phyloP scores from a whole-genome alignment of 1,284 basidiomycete species.

The Boletus mariae region DNA sequence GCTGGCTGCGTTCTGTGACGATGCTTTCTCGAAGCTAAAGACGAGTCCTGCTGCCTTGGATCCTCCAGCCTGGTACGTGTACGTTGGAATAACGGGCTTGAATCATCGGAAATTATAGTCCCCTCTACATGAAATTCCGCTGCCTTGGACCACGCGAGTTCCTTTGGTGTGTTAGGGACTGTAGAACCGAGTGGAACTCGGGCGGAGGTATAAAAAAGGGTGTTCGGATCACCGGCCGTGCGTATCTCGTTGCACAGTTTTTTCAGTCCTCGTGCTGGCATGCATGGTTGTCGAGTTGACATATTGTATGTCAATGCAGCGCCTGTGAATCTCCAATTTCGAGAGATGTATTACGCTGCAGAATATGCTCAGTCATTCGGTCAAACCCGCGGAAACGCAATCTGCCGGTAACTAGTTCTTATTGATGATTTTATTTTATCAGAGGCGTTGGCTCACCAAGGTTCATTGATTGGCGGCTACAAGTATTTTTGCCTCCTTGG shows the following conservation, averaged over 20 bases:
- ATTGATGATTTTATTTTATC: constrained; percentile 11
- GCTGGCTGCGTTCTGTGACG: too few species aligned
- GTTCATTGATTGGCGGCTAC: constrained; percentile 16
- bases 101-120: constrained; percentile 24
- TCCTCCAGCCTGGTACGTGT: too few species aligned
- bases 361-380: constrained; percentile 4
- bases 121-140: constrained; percentile 11
- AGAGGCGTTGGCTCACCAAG: constrained; percentile 8
- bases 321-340: background rate
- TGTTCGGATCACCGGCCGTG: constrained; percentile 5
- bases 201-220: background rate
- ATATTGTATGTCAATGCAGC: too few species aligned
- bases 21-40: too few species aligned
- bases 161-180: constrained; percentile 10
- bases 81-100: constrained; percentile 15
- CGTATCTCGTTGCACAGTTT: constrained; percentile 1
- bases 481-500: constrained; percentile 13
- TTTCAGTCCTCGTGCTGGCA: background rate
- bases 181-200: background rate
- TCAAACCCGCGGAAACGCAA: constrained; percentile 28
- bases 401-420: constrained; percentile 12
- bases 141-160: constrained; percentile 10
- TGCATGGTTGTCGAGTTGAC: too few species aligned
- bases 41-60: constrained; percentile 16
- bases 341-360: constrained; percentile 10